phyloP scores from a whole-genome alignment of 2,329 filamentous ascomycete species.

The Purpureocillium lavendulum region DNA sequence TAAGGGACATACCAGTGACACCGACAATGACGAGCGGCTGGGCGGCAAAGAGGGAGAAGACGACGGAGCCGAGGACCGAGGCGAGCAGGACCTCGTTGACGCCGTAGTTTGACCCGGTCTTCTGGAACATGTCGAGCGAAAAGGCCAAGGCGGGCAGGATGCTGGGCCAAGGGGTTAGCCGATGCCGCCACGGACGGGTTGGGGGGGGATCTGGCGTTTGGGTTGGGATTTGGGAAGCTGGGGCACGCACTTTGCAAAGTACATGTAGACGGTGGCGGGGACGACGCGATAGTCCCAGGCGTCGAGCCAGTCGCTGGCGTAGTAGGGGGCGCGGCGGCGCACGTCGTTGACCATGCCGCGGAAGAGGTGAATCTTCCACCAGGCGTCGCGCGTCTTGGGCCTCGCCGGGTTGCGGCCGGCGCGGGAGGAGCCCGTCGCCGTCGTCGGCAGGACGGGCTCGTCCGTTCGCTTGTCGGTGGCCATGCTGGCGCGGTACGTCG shows the following conservation, averaged over 20 bases:
- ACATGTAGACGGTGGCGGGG: constrained; percentile 86
- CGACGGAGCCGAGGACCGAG: constrained; percentile 72
- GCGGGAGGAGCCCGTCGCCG: too few species aligned
- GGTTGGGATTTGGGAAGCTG: neutral
- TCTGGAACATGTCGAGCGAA: constrained; percentile 87
- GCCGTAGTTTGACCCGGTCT: constrained; percentile 75
- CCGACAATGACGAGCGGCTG: constrained; percentile 88
- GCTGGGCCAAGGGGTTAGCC: constrained; percentile 38
- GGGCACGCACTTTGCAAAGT: constrained; percentile 72
- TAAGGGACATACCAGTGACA: constrained; percentile 53
- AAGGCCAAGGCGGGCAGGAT: constrained; percentile 83
- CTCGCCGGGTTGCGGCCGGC: too few species aligned
- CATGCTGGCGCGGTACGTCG: neutral
- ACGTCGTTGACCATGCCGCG: constrained; percentile 75
- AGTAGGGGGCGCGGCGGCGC: constrained; percentile 65
- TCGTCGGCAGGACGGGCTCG: neutral
- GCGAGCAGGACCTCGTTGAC: constrained; percentile 88
- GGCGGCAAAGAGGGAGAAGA: constrained; percentile 71
- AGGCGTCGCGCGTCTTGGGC: constrained; percentile 22
- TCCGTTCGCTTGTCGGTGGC: neutral
- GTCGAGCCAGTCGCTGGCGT: constrained; percentile 75
- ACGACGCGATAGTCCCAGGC: constrained; percentile 88
- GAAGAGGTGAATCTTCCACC: constrained; percentile 72
- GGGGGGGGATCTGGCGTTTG: neutral
- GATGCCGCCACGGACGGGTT: too few species aligned